Evolutionary conservation across 169 alveolate species (phyloP).

Genomic region (Ichthyophthirius multifiliis): DNA sequence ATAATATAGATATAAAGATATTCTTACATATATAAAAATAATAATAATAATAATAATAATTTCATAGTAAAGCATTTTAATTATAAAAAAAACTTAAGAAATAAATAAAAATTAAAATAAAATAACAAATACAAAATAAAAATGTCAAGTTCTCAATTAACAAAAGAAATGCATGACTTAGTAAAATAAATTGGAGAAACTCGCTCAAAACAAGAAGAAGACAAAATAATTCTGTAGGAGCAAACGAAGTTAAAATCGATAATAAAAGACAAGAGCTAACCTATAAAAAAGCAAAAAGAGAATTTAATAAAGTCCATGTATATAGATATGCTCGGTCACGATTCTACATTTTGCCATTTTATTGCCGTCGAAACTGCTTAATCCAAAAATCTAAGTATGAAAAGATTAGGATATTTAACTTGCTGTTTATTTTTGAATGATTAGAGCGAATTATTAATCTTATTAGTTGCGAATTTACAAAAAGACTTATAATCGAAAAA

Average conservation of each 20-base stretch:
- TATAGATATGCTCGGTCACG: constrained; percentile 95
- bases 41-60: no score
- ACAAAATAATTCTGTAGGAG: constrained; percentile 89
- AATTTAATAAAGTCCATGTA: constrained; percentile 90
- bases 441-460: constrained; percentile 87
- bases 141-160: constrained; percentile 66
- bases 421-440: constrained; percentile 87
- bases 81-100: no score
- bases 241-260: constrained; percentile 72
- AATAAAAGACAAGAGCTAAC: constrained; percentile 71
- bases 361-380: constrained; percentile 91
- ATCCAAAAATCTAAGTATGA: constrained; percentile 79
- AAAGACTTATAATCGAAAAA: constrained; percentile 91
- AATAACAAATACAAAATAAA: no score
- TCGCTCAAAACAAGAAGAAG: constrained; percentile 96
- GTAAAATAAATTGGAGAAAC: constrained; percentile 93
- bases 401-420: constrained; percentile 92
- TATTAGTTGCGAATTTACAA: constrained; percentile 90
- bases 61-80: no score
- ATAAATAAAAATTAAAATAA: no score
- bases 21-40: no score
- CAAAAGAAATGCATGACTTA: constrained; percentile 89
- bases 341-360: constrained; percentile 92
- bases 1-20: no score
- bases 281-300: constrained; percentile 88